Evolutionary conservation across 2,329 filamentous ascomycete species (phyloP).

Genomic region (Fulvia fulva): DNA sequence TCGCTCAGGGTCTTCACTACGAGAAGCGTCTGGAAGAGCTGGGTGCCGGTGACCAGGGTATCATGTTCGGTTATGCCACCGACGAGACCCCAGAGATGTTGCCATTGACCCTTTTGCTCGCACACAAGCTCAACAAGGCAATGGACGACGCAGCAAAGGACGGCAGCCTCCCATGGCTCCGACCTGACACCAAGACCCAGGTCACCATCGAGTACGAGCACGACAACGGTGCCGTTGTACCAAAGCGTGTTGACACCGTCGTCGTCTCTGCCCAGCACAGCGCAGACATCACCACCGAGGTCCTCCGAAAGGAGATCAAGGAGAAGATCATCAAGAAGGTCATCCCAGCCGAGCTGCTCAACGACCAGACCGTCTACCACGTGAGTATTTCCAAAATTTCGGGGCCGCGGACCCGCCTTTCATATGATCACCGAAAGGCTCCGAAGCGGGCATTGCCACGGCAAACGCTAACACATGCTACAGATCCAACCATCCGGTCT

Average conservation of each 20-base stretch:
- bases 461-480: constrained; percentile 6
- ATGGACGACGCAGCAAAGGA: constrained; percentile 87
- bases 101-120: constrained; percentile 86
- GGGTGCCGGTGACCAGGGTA: constrained; percentile 98
- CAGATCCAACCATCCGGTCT: constrained; percentile 93
- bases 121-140: constrained; percentile 94
- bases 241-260: constrained; percentile 89
- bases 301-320: constrained; percentile 88
- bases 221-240: constrained; percentile 88
- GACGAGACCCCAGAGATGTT: constrained; percentile 98
- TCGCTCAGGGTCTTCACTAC: constrained; percentile 97
- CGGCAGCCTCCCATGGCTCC: constrained; percentile 85
- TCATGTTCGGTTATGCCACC: constrained; percentile 99
- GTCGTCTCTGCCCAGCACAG: constrained; percentile 95
- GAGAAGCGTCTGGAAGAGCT: constrained; percentile 96
- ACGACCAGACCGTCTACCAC: constrained; percentile 94
- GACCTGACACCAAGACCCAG: constrained; percentile 99
- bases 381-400: constrained; percentile 49
- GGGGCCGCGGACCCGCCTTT: neutral
- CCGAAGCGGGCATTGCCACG: neutral
- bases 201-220: constrained; percentile 98
- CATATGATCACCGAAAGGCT: neutral
- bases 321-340: constrained; percentile 96
- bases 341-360: constrained; percentile 87
- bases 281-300: constrained; percentile 80